phyloP scores from a whole-genome alignment of 2,329 filamentous ascomycete genomes.

The Sphaerulina musiva region DNA sequence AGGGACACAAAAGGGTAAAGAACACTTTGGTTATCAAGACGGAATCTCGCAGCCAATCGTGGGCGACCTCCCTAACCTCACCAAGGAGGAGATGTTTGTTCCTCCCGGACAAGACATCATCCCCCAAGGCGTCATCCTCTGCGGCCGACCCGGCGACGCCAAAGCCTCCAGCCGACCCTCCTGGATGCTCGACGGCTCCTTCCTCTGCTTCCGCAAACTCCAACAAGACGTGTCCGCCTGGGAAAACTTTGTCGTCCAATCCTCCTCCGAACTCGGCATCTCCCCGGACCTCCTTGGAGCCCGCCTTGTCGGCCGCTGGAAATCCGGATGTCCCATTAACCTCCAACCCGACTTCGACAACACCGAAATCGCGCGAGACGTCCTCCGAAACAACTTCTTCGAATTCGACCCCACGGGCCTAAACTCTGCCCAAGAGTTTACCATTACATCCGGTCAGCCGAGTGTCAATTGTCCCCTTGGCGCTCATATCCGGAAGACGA shows the following conservation, averaged over 20 bases:
- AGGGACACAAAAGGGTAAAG: conserved; percentile 34
- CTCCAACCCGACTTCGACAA: conserved; percentile 29
- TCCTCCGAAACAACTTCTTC: conserved; percentile 35
- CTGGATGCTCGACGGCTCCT: conserved; percentile 44
- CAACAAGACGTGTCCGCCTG: conserved; percentile 44
- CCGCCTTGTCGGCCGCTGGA: conserved; percentile 43
- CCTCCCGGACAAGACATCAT: conserved; percentile 32
- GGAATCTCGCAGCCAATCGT: conserved; percentile 40
- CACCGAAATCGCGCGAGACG: conserved; percentile 26
- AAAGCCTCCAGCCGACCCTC: conserved; percentile 21
- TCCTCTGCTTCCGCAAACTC: conserved; percentile 42
- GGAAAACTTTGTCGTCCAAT: conserved; percentile 36
- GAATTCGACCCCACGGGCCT: conserved; percentile 30
- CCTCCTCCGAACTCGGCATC: conserved; percentile 27
- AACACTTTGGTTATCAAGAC: conserved; percentile 43
- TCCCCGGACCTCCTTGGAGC: conserved; percentile 38
- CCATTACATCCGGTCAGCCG: conserved; percentile 32
- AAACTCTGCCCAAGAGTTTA: conserved; percentile 34
- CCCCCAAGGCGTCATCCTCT: conserved; percentile 35
- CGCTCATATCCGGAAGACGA: conserved; percentile 45
- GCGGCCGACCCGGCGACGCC: conserved; percentile 35
- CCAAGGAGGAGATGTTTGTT: conserved; percentile 14
- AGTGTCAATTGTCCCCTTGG: conserved; percentile 40
- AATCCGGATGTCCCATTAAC: conserved; percentile 26
- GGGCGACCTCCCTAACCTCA: conserved; percentile 29